Base-by-base conservation (phyloP, 176 grass and related monocot genomes). In the Canna indica region DNA sequence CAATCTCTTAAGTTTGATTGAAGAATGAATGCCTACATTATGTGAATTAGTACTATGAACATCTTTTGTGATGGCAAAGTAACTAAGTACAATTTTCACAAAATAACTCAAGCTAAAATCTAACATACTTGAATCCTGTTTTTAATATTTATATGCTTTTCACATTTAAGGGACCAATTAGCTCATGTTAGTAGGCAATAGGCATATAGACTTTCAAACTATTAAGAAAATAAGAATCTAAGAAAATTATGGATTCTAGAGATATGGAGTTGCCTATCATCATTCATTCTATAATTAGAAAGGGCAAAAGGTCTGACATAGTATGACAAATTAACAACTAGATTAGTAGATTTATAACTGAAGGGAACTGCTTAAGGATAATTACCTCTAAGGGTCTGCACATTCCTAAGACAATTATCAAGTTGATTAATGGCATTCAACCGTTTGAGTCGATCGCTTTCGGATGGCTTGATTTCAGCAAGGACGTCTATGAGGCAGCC, bases 401-500 rank as follows among this genome's bases (percentile, higher is more conserved):
- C 76, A 34, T 79, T 79, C 59, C 53, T 59, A 27, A 95, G 79
- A 42, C 72, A 88, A 36, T 38, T 68, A 70, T 68, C 80, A 57
- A 88, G 75, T 82, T 90, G 82, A 73, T 67, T 29, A 79, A 95
- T 90, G 47, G 80, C 59, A 59, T 59, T 81, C 73, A 85, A 18
- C 6, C 91, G 73, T 57, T 58, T 81, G 18, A 32, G 63, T 71
- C n/a, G 56, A 69, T 95, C 91, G 76, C 73, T 73, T 47, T 87
- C 74, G 31, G 8, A 79, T 17, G 87, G 91, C 75, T 90, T 90
- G 71, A 95, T 90, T 39, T 46, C 45, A 68, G 82, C 66, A 36
- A 95, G 84, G 53, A 95, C 83, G 39, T 85, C 87, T 72, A 73
- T 75, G 64, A 90, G 48, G 64, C 82, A 87, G 44, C 60, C 64